phyloP scores from a whole-genome alignment of 345 rosid species.

The Sonneratia caseolaris region DNA sequence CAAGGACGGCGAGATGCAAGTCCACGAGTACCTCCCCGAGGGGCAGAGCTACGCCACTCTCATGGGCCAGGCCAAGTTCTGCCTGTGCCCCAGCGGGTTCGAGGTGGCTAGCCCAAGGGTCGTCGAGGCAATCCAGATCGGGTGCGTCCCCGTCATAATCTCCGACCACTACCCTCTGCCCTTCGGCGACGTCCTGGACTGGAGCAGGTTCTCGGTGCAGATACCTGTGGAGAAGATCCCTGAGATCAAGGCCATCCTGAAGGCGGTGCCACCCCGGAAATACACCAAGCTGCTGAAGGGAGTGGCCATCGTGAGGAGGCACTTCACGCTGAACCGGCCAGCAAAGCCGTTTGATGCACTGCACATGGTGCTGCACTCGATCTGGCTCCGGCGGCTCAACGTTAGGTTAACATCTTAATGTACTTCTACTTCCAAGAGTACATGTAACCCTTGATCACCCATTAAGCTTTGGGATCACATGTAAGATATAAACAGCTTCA shows the following conservation, averaged over 20 bases:
- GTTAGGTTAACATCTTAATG: constrained; percentile 12
- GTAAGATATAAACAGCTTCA: too few species aligned
- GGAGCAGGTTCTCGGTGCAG: constrained; percentile 35
- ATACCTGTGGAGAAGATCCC: constrained; percentile 29
- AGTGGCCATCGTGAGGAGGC: constrained; percentile 27
- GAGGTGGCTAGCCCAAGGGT: constrained; percentile 50
- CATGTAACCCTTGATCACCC: too few species aligned
- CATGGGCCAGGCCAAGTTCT: constrained; percentile 34
- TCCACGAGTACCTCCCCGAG: constrained; percentile 26
- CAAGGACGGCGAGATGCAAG: constrained; percentile 34
- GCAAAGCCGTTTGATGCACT: constrained; percentile 42
- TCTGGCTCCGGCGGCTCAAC: constrained; percentile 49
- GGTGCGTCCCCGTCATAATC: constrained; percentile 43
- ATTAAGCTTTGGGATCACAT: too few species aligned
- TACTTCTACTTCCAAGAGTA: too few species aligned
- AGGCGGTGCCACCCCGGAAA: constrained; percentile 14
- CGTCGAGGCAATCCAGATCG: constrained; percentile 32
- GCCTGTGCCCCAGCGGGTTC: constrained; percentile 48
- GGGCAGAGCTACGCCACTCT: constrained; percentile 23
- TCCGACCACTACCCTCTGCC: constrained; percentile 36
- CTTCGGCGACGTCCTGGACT: constrained; percentile 39
- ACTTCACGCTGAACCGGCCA: constrained; percentile 36
- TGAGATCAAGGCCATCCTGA: constrained; percentile 29
- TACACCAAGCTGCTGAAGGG: constrained; percentile 30
- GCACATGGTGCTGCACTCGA: constrained; percentile 39